A percentile compares a stretch with the other conserved stretches of the same genome.
These are phyloP conservation scores for Botrytis byssoidea DNA, from an alignment of 2,329 filamentous ascomycete species.

Conservation along the genomic window DNA sequence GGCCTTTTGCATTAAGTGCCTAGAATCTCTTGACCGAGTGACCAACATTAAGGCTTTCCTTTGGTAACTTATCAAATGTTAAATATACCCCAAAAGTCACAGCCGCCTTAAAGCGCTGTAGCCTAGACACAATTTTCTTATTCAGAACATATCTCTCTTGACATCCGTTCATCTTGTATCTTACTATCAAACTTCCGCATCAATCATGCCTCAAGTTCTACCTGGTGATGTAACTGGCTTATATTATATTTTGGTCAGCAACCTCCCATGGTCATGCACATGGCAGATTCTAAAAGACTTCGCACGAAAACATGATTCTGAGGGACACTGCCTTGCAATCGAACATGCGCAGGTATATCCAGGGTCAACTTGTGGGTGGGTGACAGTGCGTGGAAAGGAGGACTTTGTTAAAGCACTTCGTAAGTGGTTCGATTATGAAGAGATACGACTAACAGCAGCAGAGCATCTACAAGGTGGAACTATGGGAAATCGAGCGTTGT, in stretches of 20 bases:
- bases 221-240: constrained; percentile 22
- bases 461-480: constrained; percentile 29
- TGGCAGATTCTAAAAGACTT: constrained; percentile 36
- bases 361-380: constrained; percentile 30
- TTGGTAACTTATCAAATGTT: neutral
- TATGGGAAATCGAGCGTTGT: constrained; percentile 26
- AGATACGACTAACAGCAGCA: constrained; percentile 15
- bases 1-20: constrained; percentile 5
- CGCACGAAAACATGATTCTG: constrained; percentile 24
- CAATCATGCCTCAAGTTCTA: constrained; percentile 22
- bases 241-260: constrained; percentile 24
- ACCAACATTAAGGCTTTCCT: neutral
- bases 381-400: constrained; percentile 27
- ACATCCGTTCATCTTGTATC: neutral
- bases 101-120: neutral
- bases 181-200: neutral
- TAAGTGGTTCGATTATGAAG: constrained; percentile 21
- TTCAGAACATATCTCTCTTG: neutral
- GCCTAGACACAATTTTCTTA: neutral
- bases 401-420: constrained; percentile 30
- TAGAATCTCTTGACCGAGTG: neutral
- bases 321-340: constrained; percentile 28
- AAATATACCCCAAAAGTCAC: neutral
- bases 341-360: constrained; percentile 32
- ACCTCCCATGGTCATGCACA: constrained; percentile 28